phyloP scores from a whole-genome alignment of 306 rosid genomes.

The Cyclanthera cordifolia region DNA sequence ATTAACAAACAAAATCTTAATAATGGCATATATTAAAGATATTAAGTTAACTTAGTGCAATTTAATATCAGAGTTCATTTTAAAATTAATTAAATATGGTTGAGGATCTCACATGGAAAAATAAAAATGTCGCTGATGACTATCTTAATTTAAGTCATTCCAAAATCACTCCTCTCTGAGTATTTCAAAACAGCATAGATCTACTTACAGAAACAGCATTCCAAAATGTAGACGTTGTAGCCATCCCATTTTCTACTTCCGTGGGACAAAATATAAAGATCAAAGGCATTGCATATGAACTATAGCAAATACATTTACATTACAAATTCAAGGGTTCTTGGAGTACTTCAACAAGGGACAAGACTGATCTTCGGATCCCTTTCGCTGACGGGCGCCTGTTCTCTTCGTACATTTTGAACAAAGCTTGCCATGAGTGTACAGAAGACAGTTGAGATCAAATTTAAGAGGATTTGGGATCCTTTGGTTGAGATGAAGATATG shows the following conservation, averaged over 20 bases:
- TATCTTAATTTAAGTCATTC: too few relatives aligned
- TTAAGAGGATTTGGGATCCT: constrained; percentile 70
- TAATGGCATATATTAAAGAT: too few relatives aligned
- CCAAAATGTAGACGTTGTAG: background rate
- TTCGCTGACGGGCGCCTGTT: constrained; percentile 27
- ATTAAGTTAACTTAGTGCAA: too few relatives aligned
- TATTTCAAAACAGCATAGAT: background rate
- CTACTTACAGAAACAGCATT: background rate
- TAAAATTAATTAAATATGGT: too few relatives aligned
- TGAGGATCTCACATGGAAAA: too few relatives aligned
- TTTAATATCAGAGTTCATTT: too few relatives aligned
- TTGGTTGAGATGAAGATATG: constrained; percentile 77
- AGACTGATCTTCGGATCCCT: constrained; percentile 24
- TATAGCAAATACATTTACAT: background rate
- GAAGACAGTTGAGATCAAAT: constrained; percentile 81
- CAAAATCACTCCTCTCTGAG: background rate
- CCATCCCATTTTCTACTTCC: background rate
- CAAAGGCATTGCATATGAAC: background rate
- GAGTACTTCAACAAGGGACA: constrained; percentile 51
- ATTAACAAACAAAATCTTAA: too few relatives aligned
- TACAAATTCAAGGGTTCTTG: constrained; percentile 7
- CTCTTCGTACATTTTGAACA: constrained; percentile 56
- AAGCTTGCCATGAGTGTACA: constrained; percentile 77
- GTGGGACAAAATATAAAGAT: background rate
- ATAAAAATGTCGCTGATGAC: too few relatives aligned